These are phyloP conservation scores for Coemansia sp. DNA, from an alignment of 192 early-diverging fungal species.

Conservation along the genomic window DNA sequence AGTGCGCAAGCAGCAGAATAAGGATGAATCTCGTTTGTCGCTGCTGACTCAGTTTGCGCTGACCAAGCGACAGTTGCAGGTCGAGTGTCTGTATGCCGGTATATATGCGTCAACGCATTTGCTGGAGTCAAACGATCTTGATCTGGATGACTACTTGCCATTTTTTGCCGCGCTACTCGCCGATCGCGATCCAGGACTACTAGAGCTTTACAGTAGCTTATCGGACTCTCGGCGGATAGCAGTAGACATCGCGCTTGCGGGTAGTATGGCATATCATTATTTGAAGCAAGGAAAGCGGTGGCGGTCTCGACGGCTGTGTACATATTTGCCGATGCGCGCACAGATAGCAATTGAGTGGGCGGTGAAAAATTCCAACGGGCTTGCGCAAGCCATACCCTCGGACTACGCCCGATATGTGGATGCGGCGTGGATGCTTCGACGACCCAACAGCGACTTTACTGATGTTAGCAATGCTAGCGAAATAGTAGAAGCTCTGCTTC, in stretches of 20 bases:
- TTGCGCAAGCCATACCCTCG: background rate
- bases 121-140: background rate
- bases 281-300: background rate
- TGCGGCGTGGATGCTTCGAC: constrained; percentile 33
- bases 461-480: constrained; percentile 1
- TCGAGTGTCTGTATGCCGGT: constrained; percentile 27
- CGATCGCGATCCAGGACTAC: constrained; percentile 10
- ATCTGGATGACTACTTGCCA: background rate
- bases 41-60: constrained; percentile 24
- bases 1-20: background rate
- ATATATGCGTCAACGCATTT: background rate
- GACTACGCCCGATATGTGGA: background rate
- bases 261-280: constrained; percentile 6
- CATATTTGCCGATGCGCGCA: background rate
- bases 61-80: constrained; percentile 13
- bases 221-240: background rate
- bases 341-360: background rate
- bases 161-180: constrained; percentile 19
- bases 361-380: background rate
- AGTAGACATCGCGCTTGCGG: constrained; percentile 7
- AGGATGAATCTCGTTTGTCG: background rate
- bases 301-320: background rate
- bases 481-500: background rate
- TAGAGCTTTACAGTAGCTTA: constrained; percentile 9
- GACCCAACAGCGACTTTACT: constrained; percentile 4